phyloP scores from a whole-genome alignment of 495 filamentous ascomycete genomes.

The Hypoxylon intermedium region DNA sequence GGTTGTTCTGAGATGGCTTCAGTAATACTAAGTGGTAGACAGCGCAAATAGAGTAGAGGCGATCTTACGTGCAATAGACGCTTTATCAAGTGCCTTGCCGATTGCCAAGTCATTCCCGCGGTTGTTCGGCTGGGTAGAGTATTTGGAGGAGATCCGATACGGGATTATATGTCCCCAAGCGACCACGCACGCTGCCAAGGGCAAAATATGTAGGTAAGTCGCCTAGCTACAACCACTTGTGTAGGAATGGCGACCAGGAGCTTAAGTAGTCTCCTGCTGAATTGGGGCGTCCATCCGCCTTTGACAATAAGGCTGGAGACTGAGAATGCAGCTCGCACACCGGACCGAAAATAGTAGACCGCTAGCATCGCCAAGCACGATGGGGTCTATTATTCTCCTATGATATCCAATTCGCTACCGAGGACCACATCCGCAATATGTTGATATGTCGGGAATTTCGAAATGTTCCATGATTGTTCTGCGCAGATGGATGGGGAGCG shows the following conservation, averaged over 20 bases:
- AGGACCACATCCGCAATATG: conserved; percentile 34
- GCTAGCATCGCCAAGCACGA: conserved; percentile 31
- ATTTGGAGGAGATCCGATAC: conserved; percentile 18
- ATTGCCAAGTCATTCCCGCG: conserved; percentile 17
- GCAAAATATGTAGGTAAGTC: conserved; percentile 6
- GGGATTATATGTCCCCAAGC: conserved; percentile 29
- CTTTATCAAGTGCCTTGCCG: conserved; percentile 14
- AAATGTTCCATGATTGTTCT: conserved; percentile 33
- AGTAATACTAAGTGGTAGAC: conserved; percentile 1
- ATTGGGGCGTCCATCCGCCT: conserved; percentile 22
- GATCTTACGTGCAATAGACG: conserved; percentile 5
- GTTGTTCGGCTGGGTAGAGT: conserved; percentile 17
- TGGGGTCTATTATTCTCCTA: conserved; percentile 33
- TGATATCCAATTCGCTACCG: conserved; percentile 37
- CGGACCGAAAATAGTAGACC: conserved; percentile 30
- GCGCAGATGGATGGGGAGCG: conserved; percentile 36
- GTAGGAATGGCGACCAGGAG: conserved; percentile 1
- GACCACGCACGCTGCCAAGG: conserved; percentile 12
- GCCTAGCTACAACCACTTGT: not conserved
- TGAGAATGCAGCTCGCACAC: conserved; percentile 21
- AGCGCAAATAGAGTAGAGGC: conserved; percentile 5
- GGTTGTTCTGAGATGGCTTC: conserved; percentile 7
- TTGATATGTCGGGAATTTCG: conserved; percentile 26
- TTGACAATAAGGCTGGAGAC: conserved; percentile 30
- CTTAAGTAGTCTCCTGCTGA: conserved; percentile 26